Evolutionary conservation across 2,329 filamentous ascomycete genomes (phyloP), one percentile per base, ranked within the genome.

Genomic region (Penicillium paneum): DNA sequence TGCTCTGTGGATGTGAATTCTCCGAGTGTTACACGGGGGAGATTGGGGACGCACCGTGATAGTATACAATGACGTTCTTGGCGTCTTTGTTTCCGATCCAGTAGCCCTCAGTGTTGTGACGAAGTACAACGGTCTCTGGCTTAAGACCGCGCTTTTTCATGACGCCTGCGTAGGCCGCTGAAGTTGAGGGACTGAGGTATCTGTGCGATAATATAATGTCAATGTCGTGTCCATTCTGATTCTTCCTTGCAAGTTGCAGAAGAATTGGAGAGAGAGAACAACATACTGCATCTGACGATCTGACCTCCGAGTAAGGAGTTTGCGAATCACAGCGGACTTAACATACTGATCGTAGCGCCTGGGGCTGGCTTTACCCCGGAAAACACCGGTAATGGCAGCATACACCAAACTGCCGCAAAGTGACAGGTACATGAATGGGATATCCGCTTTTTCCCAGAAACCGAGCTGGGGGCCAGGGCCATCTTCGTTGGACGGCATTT

Each of bases 31-130:
- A 48, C 49, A 43, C 34, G 11, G 12, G 21, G 19, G 17, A 31
- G 40, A 34, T 34, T 12, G 32, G 31, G 32, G 3, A 54, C 63
- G 32, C 48, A 75, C 73, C 72, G 42, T 75, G 72, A 38, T 66
- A 74, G 57, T 73, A 75, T 12, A 75, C 32, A 2, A 75, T 47
- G 1, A 74, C 69, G 8, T 72, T 70, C 60, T 74, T 73, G 17
- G 73, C 72, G 29, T 69, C 56, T 45, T 69, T 72, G 46, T 72
- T 69, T 15, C 73, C 73, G n/a, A 75, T 58, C 73, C 73, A 75
- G 57, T 71, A 67, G 13, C 71, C 73, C 40, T 64, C 57, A 11
- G 67, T 66, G 21, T 64, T 67, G 36, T 74, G 64, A 1, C 65
- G 59, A 3, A 75, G 65, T 3, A 60, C 5, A 3, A 75, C 64